Percentiles rank a stretch among this genome's conserved stretches.
Conservation (phyloP, 352 stramenopile genomes). For the Globisporangium cederbergense region DNA sequence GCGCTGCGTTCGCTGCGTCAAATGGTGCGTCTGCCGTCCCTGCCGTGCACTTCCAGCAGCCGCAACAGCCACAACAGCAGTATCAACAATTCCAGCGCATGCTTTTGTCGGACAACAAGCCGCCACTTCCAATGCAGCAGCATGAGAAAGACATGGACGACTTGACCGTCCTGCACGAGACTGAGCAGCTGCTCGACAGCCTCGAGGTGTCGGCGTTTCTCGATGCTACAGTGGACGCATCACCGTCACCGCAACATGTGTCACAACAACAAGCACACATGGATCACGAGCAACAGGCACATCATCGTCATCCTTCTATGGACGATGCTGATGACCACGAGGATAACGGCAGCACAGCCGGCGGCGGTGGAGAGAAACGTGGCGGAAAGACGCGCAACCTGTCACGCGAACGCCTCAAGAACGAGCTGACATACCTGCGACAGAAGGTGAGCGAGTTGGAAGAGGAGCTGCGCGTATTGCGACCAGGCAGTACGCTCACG, state of each 20-base stretch:
- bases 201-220: constrained; percentile 9
- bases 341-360: not conserved
- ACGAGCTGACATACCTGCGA: constrained; percentile 21
- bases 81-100: not conserved
- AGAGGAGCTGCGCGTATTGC: constrained; percentile 12
- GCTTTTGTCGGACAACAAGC: not conserved
- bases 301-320: not conserved
- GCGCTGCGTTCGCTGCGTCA: not conserved
- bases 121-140: not conserved
- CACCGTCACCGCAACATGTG: not conserved
- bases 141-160: not conserved
- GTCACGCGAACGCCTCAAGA: constrained; percentile 21
- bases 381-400: constrained; percentile 12
- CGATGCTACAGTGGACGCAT: not conserved
- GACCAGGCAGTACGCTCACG: not conserved
- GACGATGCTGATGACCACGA: not conserved
- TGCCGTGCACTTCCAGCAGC: not conserved
- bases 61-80: not conserved
- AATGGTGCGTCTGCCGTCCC: not conserved
- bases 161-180: constrained; percentile 4
- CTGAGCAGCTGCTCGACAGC: constrained; percentile 15
- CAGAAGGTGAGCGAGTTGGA: constrained; percentile 21
- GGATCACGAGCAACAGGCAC: not conserved
- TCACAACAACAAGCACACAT: not conserved
- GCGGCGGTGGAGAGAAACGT: not conserved